Base-by-base conservation (phyloP, 257 asterid genomes). In the Euphrasia confusa region DNA sequence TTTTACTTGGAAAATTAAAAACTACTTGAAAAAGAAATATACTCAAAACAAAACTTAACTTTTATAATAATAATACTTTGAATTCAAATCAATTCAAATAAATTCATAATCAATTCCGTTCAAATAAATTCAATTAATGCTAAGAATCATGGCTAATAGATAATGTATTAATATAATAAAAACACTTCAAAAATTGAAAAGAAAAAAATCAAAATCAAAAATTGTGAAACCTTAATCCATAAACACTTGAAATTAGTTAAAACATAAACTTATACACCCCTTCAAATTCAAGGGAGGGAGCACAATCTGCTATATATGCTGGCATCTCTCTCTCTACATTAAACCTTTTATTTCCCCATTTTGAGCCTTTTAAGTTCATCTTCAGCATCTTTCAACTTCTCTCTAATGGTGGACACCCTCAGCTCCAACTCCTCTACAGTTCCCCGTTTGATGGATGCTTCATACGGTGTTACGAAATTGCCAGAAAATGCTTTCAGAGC, bases 401-500 rank as follows among this genome's bases (percentile, higher is more conserved):
- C 56, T 17, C 28, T 50, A 14, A 50, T 18, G 18, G 56, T 50
- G 1, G 56, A 50, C 21, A 50, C 30, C 18, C 56, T 50, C 56
- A 14, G 56, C 56, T 50, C 56, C 56, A 50, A 7, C 28, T 50
- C 56, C 15, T 50, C 11, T 17, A 50, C 56, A 6, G 56, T 50
- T 7, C 56, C 56, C 21, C 56, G 56, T 14, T 50, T 18, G 18
- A 84, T 68, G 30, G 87, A 77, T n/a, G 97, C 67, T 76, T 80
- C 70, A 65, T 89, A 84, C 1, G 95, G 97, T 0, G 89, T 57
- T 63, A 70, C 7, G 71, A 89, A 92, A 60, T 84, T 70, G 63
- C 11, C 49, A 0, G 99, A 92, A 75, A 89, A 89, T 13, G 75
- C 75, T 68, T 75, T 79, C 86, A 92, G 67, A 11, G 97, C 97